A percentile compares a stretch with the other conserved stretches of the same genome.
Conservation (phyloP, 2,329 filamentous ascomycete genomes). For the Phialemoniopsis sp. region DNA sequence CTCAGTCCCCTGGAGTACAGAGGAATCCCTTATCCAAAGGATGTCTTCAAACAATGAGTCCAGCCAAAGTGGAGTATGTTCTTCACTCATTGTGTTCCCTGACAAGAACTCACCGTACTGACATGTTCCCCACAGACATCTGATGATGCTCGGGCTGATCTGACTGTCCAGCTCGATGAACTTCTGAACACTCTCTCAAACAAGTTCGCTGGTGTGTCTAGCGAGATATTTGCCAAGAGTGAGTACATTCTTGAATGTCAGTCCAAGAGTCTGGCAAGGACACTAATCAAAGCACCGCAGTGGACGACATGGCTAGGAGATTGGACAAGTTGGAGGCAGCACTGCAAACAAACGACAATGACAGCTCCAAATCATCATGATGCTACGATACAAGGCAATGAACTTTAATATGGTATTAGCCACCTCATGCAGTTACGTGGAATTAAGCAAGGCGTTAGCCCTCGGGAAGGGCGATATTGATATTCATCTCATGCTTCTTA, state of each 20-base stretch:
- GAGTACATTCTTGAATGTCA: slow-evolving; percentile 24
- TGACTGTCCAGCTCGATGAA: slow-evolving; percentile 79
- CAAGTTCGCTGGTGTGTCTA: slow-evolving; percentile 81
- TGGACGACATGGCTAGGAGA: slow-evolving; percentile 90
- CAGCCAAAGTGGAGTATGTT: slow-evolving; percentile 29
- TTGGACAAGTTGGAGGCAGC: slow-evolving; percentile 79
- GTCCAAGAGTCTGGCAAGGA: background rate
- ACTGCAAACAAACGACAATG: slow-evolving; percentile 53
- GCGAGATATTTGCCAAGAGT: slow-evolving; percentile 88
- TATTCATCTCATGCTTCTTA: no score
- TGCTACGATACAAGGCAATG: no score
- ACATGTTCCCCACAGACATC: slow-evolving; percentile 18
- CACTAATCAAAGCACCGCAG: slow-evolving; percentile 35
- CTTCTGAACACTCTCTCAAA: slow-evolving; percentile 77
- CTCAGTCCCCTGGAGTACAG: no score
- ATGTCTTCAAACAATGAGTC: slow-evolving; percentile 35
- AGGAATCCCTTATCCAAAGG: no score
- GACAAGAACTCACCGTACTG: background rate
- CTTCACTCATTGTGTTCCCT: background rate
- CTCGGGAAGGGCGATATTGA: no score
- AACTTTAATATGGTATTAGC: no score
- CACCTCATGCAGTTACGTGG: no score
- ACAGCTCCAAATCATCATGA: slow-evolving; percentile 7
- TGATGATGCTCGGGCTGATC: slow-evolving; percentile 54
- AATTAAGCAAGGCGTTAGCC: no score